phyloP scores from a whole-genome alignment of 2,329 filamentous ascomycete genomes.

The Alternaria solani region DNA sequence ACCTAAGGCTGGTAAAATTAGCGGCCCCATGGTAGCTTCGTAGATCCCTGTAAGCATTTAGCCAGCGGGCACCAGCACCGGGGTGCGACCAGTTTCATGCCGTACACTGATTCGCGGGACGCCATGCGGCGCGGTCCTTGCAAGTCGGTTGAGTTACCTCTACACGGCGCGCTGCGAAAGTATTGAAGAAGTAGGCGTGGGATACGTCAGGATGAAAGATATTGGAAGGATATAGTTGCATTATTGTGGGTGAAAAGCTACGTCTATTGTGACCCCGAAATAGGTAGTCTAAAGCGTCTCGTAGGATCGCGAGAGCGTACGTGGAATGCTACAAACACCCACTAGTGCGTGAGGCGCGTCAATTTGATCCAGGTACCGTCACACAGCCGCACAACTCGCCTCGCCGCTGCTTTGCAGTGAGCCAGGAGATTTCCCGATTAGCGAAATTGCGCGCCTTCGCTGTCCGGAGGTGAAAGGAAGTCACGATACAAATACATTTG shows the following conservation, averaged over 20 bases:
- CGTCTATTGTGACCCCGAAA: conserved; percentile 1
- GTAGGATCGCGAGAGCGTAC: not conserved
- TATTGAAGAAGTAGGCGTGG: not conserved
- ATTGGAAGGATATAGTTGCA: not conserved
- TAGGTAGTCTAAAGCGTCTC: not conserved
- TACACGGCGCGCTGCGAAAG: not conserved
- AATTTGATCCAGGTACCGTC: not conserved
- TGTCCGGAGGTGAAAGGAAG: not conserved
- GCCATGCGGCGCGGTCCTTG: conserved; percentile 1
- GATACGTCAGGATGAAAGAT: not conserved
- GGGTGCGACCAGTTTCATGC: conserved; percentile 1
- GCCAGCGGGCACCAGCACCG: not conserved
- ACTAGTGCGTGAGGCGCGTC: not conserved
- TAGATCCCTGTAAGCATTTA: conserved; percentile 3
- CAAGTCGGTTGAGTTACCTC: not conserved
- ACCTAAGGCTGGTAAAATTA: not conserved
- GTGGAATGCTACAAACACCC: not conserved
- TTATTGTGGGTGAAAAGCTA: conserved; percentile 1
- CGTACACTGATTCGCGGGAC: not conserved
- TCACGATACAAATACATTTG: conserved; percentile 6
- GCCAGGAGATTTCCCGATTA: conserved; percentile 1
- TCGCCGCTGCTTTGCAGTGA: conserved; percentile 10
- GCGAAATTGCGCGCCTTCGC: not conserved
- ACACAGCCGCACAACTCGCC: not conserved
- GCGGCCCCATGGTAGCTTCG: not conserved